Conservation (phyloP, 2,329 filamentous ascomycete species). For the Bretziella fagacearum region DNA sequence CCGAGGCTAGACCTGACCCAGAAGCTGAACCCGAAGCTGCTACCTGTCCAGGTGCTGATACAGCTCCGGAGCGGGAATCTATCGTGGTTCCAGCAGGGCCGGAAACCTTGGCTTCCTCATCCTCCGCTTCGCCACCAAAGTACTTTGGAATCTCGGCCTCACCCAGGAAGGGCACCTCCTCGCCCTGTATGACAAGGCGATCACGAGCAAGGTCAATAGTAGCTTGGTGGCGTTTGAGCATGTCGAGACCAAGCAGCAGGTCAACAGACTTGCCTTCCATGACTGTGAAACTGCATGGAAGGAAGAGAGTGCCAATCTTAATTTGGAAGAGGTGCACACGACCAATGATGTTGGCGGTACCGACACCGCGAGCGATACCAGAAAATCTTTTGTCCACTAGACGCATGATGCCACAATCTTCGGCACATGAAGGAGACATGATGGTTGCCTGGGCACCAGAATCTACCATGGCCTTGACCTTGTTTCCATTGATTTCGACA, state of each 20-base stretch:
- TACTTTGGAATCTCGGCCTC: constrained; percentile 90
- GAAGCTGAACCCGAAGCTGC: background rate
- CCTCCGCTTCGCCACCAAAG: constrained; percentile 54
- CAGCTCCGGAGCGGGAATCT: constrained; percentile 64
- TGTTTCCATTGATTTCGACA: constrained; percentile 82
- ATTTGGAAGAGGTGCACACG: constrained; percentile 92
- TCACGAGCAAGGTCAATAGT: constrained; percentile 76
- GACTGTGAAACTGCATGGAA: constrained; percentile 93
- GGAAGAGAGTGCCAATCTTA: constrained; percentile 70
- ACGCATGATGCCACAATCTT: constrained; percentile 88
- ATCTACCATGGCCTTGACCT: constrained; percentile 91
- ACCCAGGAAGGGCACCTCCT: constrained; percentile 76
- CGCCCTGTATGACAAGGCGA: constrained; percentile 71
- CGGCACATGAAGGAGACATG: constrained; percentile 89
- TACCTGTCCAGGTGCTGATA: constrained; percentile 24
- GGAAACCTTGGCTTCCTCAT: constrained; percentile 65
- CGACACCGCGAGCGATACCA: constrained; percentile 82
- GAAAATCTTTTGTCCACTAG: constrained; percentile 85
- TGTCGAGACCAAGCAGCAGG: constrained; percentile 80
- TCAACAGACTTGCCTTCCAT: constrained; percentile 99
- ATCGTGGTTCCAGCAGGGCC: constrained; percentile 83
- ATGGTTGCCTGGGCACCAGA: constrained; percentile 96
- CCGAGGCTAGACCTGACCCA: constrained; percentile 8
- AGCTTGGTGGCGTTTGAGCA: constrained; percentile 91
- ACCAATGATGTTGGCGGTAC: constrained; percentile 84